phyloP scores from a whole-genome alignment of 805 yeast species.

The Candida suzukii region DNA sequence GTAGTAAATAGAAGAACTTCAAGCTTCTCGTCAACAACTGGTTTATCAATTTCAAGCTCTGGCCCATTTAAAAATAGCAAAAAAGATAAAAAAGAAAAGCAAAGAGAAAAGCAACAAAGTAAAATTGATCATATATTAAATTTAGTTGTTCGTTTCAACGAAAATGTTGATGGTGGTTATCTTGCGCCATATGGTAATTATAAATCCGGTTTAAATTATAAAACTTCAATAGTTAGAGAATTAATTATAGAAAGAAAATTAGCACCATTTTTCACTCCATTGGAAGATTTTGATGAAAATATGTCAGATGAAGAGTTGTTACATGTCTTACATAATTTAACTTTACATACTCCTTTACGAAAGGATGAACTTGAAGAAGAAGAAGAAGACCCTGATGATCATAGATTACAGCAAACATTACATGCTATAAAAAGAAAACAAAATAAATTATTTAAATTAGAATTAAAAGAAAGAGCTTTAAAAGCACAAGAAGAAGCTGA shows the following conservation, averaged over 20 bases:
- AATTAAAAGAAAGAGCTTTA: conserved; percentile 32
- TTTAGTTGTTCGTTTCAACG: conserved; percentile 53
- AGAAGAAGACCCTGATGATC: conserved; percentile 61
- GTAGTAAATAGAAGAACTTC: background rate
- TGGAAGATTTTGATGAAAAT: conserved; percentile 65
- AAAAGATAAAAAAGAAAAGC: conserved; percentile 29
- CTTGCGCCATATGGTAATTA: conserved; percentile 90
- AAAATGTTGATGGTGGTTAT: conserved; percentile 89
- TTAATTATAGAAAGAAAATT: conserved; percentile 62
- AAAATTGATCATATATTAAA: conserved; percentile 50
- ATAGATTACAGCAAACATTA: conserved; percentile 44
- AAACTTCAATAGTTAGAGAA: conserved; percentile 63
- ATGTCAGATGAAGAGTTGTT: conserved; percentile 72
- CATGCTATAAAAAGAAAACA: conserved; percentile 42
- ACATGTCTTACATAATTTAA: conserved; percentile 38
- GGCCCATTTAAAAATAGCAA: conserved; percentile 10
- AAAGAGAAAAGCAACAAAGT: conserved; percentile 47
- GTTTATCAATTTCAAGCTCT: conserved; percentile 4
- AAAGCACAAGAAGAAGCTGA: conserved; percentile 30
- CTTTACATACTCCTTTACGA: conserved; percentile 47
- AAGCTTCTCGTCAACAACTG: background rate
- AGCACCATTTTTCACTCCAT: conserved; percentile 88
- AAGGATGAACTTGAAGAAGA: conserved; percentile 42
- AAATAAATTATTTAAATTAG: conserved; percentile 34
- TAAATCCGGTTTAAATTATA: conserved; percentile 67